Evolutionary conservation across 23 red algal species (phyloP), one percentile per base, ranked within the genome.

Genomic region (Gracilaria vermiculophylla): DNA sequence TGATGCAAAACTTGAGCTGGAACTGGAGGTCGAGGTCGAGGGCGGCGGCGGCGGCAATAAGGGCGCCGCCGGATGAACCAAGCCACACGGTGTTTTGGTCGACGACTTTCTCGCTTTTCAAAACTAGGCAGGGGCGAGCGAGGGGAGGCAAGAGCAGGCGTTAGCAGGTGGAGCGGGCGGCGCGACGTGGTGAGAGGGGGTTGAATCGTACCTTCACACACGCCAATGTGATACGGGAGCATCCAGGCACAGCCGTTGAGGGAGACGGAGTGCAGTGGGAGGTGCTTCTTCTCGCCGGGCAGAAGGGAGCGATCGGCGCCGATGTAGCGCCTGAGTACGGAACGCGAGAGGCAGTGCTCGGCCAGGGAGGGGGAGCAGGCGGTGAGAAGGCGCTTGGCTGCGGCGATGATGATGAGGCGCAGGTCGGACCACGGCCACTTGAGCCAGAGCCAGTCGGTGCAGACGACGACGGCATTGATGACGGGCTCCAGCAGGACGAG

Each of bases 191-290:
- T 36, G 19, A 35, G 12, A 51, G 48, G 41, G 25, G 72, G 24
- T 8, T 82, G 23, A 11, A 54, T 60, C 78, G 42, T 82, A 82
- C 78, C 78, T 82, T 82, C 51, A 24, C 78, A 82, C 8, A 82
- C 83, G 69, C 83, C 83, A n/a, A 88, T 77, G 51, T 88, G 83
- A 49, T 88, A 88, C 13, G 83, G 83, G 12, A 88, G 65, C 83
- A 77, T 58, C 83, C 83, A 88, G 5, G 83, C 83, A 69, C 83
- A 88, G 29, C 83, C 83, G 32, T 64, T 61, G 40, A 88, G 55
- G 12, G 83, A 88, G 2, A 88, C 83, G 27, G 83, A 75, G 65
- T 62, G 53, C 69, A 88, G 29, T 56, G 53, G 83, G 13, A 64
- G 37, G 5, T 64, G 64, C 24, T 77, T 77, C 15, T 37, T 60